Evolutionary conservation across 768 basidiomycete genomes (phyloP), one percentile per base, ranked within the genome.

Genomic region (Scleroderma bovista): DNA sequence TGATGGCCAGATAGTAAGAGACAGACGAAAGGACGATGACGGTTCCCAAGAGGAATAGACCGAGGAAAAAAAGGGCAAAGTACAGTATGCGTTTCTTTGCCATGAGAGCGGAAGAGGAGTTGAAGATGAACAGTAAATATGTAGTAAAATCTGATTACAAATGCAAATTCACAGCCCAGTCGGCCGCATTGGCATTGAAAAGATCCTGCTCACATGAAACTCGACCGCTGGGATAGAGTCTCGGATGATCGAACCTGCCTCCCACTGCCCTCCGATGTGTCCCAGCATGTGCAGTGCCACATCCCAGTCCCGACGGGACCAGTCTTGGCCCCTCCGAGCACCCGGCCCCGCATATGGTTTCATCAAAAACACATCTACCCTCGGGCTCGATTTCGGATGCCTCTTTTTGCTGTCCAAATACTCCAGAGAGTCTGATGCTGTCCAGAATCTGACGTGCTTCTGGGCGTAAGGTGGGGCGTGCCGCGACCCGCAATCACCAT

Each of bases 1-100:
- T 80, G 61, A 97, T 92, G 53, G 82, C 76, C 53, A 95, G 86
- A 63, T 93, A 94, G 67, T 86, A 90, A 17, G 93, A 87, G 43
- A 97, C 80, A 20, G 90, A 93, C 9, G 89, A 89, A 65, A 98
- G 84, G 51, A 98, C 93, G 67, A 89, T 59, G 68, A 96, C 81
- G 17, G 94, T 97, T 41, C 93, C 93, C 19, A 88, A 59, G 50
- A 97, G 83, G 72, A 94, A 69, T 58, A 92, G 77, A 50, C 81
- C 84, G 59, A 95, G 75, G 51, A 84, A 54, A 58, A 73, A 63
- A 45, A 85, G 72, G 17, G 74, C 63, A 50, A 73, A 62, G 58
- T 78, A 69, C 26, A 80, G 63, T 1, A 72, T 59, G 58, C 76
- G 73, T 62, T 71, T 66, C 53, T 75, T 71, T 26, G 73, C 62